Base-by-base conservation (phyloP, 2,329 filamentous ascomycete species). In the Tolypocladium cylindrosporum region DNA sequence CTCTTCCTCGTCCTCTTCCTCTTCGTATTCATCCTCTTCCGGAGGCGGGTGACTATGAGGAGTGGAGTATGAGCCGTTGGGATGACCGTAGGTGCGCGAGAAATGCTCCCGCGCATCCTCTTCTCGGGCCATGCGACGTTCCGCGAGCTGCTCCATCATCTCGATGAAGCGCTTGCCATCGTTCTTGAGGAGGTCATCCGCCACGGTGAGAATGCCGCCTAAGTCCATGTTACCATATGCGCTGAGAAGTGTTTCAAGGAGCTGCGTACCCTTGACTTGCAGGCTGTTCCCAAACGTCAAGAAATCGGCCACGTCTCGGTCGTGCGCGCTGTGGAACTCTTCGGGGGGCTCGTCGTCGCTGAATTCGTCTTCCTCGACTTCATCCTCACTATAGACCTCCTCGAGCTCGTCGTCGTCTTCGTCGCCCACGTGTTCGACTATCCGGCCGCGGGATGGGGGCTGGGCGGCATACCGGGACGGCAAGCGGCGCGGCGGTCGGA, bases 101-200 rank as follows among this genome's bases (percentile, higher is more conserved):
- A 86, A 79, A 65, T 83, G 79, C 64, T 84, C 79, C 61, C 72
- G 66, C 43, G 90, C 90, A 70, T 97, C 91, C 75, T 94, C 92
- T 77, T 97, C 93, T 65, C 94, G 88, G 69, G 92, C 90, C 93
- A 99, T 97, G 67, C 94, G 86, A 67, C 93, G 90, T 76, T 99
- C 94, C 42, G 94, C 94, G 67, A 99, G 83, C 76, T 97, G 93
- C 74, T 99, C 94, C 94, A 99, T 99, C 94, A 99, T 99, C 73
- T 99, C 94, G 74, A 99, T 99, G 77, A 99, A 99, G 70, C 96
- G 96, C 75, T 96, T 96, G 68, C 94, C 94, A 74, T 99, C 94
- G 75, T 99, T 99, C 75, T 97, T 97, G 62, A 99, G 83, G 64
- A 99, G 81, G 76, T 99, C 94, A 79, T 99, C 94, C 72, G 94